A percentile compares a stretch with the other conserved stretches of the same genome.
These are phyloP conservation scores for Yarrowia sp. DNA, from an alignment of 805 yeast species.

Conservation along the genomic window DNA sequence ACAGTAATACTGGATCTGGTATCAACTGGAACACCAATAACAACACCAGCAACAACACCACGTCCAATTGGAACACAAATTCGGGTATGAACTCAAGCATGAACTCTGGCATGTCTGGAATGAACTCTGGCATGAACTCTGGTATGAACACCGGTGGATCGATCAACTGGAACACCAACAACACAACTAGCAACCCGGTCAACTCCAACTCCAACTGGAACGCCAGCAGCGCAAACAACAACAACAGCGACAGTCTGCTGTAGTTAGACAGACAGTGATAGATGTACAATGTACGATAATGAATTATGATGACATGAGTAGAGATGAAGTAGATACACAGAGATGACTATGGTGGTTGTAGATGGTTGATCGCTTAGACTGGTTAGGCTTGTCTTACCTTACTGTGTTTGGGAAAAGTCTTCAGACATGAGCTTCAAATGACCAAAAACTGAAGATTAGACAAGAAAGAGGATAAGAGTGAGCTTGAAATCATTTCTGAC, in stretches of 20 bases:
- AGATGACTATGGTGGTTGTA: too few relatives aligned
- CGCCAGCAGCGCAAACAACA: conserved; percentile 28
- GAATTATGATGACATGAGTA: conserved; percentile 6
- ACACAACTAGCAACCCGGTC: background rate
- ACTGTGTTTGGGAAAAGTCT: too few relatives aligned
- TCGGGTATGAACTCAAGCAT: background rate
- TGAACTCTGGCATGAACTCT: background rate
- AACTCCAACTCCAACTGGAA: conserved; percentile 26
- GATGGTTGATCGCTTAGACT: too few relatives aligned
- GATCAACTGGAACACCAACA: conserved; percentile 11
- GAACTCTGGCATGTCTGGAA: background rate
- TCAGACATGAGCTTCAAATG: too few relatives aligned
- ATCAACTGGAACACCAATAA: conserved; percentile 4
- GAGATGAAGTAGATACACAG: too few relatives aligned
- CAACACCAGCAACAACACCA: background rate
- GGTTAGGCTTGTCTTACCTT: too few relatives aligned
- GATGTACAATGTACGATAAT: conserved; percentile 24
- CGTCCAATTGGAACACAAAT: conserved; percentile 1
- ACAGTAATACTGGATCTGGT: conserved; percentile 5
- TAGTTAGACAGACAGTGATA: background rate
- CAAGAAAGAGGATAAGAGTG: too few relatives aligned
- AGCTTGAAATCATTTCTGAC: too few relatives aligned
- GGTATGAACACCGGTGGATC: background rate
- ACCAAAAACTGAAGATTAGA: too few relatives aligned
- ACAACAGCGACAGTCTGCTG: conserved; percentile 32